A percentile compares a stretch with the other conserved stretches of the same genome.
Conservation (phyloP, 805 yeast species). For the Monosporozyma unispora region DNA sequence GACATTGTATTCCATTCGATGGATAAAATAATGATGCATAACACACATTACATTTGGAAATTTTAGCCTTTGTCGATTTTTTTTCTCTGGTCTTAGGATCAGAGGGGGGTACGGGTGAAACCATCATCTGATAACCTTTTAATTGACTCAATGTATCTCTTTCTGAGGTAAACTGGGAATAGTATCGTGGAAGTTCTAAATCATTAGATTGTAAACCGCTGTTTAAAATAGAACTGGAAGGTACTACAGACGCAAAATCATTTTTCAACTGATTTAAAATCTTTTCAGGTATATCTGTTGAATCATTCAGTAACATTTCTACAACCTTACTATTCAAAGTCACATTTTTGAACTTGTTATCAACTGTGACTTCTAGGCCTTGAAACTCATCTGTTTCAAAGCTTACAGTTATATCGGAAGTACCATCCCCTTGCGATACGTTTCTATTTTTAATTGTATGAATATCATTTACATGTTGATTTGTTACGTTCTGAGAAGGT, state of each 20-base stretch:
- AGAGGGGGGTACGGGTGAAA: not conserved
- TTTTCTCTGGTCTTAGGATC: too few species aligned
- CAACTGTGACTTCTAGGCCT: constrained; percentile 7
- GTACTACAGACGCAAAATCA: not conserved
- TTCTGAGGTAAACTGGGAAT: not conserved
- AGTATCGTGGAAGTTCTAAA: not conserved
- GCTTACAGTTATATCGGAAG: not conserved
- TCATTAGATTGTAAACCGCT: not conserved
- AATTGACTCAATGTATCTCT: not conserved
- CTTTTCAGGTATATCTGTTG: not conserved
- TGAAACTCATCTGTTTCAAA: not conserved
- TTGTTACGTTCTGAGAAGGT: not conserved
- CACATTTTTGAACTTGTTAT: constrained; percentile 10
- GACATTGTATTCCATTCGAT: constrained; percentile 36
- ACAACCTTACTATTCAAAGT: constrained; percentile 6
- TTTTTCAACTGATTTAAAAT: not conserved
- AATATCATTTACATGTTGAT: too few species aligned
- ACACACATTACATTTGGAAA: not conserved
- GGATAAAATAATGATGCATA: not conserved
- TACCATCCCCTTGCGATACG: not conserved
- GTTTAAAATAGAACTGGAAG: not conserved
- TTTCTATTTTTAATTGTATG: not conserved
- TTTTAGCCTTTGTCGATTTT: too few species aligned
- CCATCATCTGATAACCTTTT: not conserved
- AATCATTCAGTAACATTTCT: not conserved